phyloP scores from a whole-genome alignment of 495 filamentous ascomycete species.

The Podospora anserina region DNA sequence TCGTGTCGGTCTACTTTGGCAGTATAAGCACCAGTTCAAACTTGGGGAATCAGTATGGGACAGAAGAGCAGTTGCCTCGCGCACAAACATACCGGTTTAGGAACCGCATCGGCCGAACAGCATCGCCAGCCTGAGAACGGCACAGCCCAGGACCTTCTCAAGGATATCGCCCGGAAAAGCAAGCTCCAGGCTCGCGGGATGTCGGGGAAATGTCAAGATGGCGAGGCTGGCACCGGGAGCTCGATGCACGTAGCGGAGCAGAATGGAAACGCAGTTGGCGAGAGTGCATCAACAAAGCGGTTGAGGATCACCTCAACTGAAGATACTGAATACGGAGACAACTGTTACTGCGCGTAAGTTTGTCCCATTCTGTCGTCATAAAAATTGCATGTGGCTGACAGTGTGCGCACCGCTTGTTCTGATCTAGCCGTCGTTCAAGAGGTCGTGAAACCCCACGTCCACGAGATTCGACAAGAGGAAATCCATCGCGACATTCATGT shows the following conservation, averaged over 20 bases:
- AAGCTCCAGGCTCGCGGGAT: background rate
- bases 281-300: background rate
- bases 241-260: background rate
- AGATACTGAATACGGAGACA: background rate
- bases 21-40: background rate
- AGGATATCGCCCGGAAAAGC: slow-evolving; percentile 2
- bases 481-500: slow-evolving; percentile 57
- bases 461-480: slow-evolving; percentile 48
- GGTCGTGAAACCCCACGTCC: slow-evolving; percentile 41
- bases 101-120: background rate
- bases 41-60: background rate
- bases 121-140: background rate
- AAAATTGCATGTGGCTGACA: too few relatives aligned
- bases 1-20: background rate
- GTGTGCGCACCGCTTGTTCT: too few relatives aligned
- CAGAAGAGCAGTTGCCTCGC: background rate
- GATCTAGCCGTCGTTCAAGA: slow-evolving; percentile 55
- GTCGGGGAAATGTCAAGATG: background rate
- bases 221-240: background rate
- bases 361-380: background rate
- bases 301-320: background rate
- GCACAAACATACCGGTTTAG: background rate
- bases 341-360: background rate
- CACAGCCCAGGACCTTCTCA: background rate
- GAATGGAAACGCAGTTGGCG: background rate